Percentiles rank a stretch among this genome's conserved stretches.
Evolutionary conservation across 495 filamentous ascomycete species (phyloP).

Genomic region (Sabuloglossum arenarium): DNA sequence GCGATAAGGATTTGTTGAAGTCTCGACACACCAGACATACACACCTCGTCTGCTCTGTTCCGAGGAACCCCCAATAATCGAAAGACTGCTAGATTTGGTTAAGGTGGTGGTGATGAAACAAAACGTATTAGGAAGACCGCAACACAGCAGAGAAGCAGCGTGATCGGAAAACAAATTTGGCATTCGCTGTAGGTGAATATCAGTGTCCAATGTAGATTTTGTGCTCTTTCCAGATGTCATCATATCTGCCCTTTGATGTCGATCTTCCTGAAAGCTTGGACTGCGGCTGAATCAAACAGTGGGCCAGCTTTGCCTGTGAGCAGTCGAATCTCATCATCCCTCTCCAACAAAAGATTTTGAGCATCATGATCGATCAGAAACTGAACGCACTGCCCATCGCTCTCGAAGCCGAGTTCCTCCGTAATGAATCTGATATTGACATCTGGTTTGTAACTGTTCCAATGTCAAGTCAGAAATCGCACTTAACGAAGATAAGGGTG

Average conservation of each 20-base stretch:
- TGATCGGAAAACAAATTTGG: background rate
- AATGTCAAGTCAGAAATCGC: background rate
- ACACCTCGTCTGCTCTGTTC: background rate
- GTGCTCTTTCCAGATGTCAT: conserved; percentile 11
- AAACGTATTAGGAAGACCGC: background rate
- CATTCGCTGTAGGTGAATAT: background rate
- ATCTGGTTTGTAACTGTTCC: conserved; percentile 65
- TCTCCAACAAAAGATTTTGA: conserved; percentile 58
- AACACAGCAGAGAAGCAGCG: background rate
- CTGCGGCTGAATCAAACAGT: conserved; percentile 52
- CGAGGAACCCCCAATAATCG: background rate
- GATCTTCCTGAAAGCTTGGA: conserved; percentile 57
- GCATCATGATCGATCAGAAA: conserved; percentile 67
- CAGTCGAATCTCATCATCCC: conserved; percentile 48
- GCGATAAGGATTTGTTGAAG: background rate
- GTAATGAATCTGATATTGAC: conserved; percentile 80
- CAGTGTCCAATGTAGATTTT: background rate
- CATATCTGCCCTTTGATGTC: conserved; percentile 96
- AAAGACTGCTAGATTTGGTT: background rate
- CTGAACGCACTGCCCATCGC: conserved; percentile 69
- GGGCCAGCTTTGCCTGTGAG: conserved; percentile 50
- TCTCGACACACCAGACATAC: background rate
- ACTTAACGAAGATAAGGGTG: conserved; percentile 3
- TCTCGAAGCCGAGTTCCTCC: conserved; percentile 89
- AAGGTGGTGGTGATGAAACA: background rate